These are phyloP conservation scores for Xylariaceae sp. DNA, from an alignment of 2,329 filamentous ascomycete genomes.

Conservation along the genomic window DNA sequence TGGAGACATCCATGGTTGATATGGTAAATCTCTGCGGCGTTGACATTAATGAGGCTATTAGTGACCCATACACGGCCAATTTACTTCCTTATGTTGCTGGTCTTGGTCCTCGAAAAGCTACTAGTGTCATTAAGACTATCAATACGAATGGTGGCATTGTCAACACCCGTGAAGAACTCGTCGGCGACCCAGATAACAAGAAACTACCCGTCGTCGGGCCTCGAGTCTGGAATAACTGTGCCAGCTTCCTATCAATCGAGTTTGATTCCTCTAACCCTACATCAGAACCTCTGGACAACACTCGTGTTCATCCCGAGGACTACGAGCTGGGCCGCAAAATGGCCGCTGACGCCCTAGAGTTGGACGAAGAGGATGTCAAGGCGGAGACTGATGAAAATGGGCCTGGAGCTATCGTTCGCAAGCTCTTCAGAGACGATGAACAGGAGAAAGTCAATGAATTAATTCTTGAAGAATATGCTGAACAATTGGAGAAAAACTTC, in stretches of 20 bases:
- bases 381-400: conserved; percentile 89
- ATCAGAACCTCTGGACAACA: conserved; percentile 92
- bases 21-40: conserved; percentile 97
- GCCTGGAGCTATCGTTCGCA: conserved; percentile 83
- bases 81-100: conserved; percentile 88
- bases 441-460: conserved; percentile 95
- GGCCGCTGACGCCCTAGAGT: conserved; percentile 91
- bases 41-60: conserved; percentile 87
- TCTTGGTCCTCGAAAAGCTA: conserved; percentile 86
- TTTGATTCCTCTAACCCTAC: conserved; percentile 78
- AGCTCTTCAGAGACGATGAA: conserved; percentile 89
- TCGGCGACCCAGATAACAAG: conserved; percentile 79
- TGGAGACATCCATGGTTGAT: conserved; percentile 97
- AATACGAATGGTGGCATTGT: conserved; percentile 86
- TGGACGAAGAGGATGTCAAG: conserved; percentile 97
- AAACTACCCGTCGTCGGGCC: conserved; percentile 77
- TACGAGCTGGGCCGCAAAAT: conserved; percentile 98
- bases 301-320: conserved; percentile 94
- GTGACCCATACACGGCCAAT: conserved; percentile 76
- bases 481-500: conserved; percentile 89
- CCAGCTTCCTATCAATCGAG: conserved; percentile 87
- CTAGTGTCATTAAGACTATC: conserved; percentile 79
- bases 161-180: conserved; percentile 77
- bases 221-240: conserved; percentile 93
- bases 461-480: conserved; percentile 92